Evolutionary conservation across 192 early-diverging fungal species (phyloP), one percentile per base, ranked within the genome.

Genomic region (Coemansia sp.): DNA sequence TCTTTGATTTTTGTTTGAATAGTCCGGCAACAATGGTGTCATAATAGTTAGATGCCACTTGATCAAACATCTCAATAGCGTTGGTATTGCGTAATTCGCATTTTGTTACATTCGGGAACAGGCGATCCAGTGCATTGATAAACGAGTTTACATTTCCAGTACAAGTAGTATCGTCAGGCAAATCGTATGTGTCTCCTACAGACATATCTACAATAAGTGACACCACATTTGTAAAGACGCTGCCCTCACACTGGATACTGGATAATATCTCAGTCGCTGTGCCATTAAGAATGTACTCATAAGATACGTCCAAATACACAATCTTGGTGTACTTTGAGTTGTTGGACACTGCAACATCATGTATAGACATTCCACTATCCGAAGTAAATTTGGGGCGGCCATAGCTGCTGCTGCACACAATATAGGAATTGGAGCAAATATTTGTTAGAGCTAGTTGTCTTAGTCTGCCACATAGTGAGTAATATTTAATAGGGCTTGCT

Each of bases 221-320:
- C 1, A 31, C 29, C 4, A 57, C 53, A 15, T 57, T 57, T 17
- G 25, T 29, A 57, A 57, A 57, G 11, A 1, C 3, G 11, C 5
- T 57, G 17, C 53, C 5, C 11, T 29, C 3, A 4, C 3, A 12
- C 15, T 1, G 23, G 17, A 57, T 17, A 15, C 4, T 19, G 19
- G 25, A 14, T 15, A 57, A 2, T 17, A 31, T 31, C 17, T 5
- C 14, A 12, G 53, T 1, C 0, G 53, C 27, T 5, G 29, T 32
- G 29, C 53, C 53, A 31, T 57, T 31, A 29, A 57, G 27, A 57
- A 57, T 57, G 19, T 57, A 31, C 27, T 57, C 53, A 4, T 57
- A 57, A 9, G 53, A 25, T 5, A 57, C 53, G 12, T 57, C 53
- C 53, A 57, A 15, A 17, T 31, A 1, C 53, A 57, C 53, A 0